Evolutionary conservation across 2,329 filamentous ascomycete genomes (phyloP), one percentile per base, ranked within the genome.

Genomic region (Nemania sp.): DNA sequence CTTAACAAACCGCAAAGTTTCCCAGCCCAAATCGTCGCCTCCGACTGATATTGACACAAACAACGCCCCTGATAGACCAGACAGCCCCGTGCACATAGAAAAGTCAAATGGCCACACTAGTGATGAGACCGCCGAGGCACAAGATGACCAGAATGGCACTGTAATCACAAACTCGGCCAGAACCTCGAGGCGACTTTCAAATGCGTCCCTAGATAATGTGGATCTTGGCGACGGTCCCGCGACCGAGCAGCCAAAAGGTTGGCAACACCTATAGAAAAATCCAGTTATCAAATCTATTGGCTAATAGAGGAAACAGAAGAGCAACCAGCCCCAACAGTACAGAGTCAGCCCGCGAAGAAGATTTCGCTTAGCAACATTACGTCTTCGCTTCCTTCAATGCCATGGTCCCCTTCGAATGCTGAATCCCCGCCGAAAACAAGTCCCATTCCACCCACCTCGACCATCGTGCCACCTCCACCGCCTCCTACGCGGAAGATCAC

Each of bases 321-420:
- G 52, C 74, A 67, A 51, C 56, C 69, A 74, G 80, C 64, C 55
- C 76, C 66, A 13, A 45, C 63, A 24, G 38, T 41, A 73, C 78
- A 78, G 57, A 82, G 82, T 59, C 77, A 78, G 53, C 77, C 85
- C 20, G 84, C 85, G 59, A 89, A 87, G 77, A 86, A 87, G 57
- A 81, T 90, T 56, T 90, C 89, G 51, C 84, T 89, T 43, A 89
- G 90, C 79, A 93, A 92, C 72, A 87, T 96, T 61, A 90, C 92
- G 45, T 90, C 88, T 63, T 89, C 87, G 53, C 85, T 96, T 58
- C 91, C 92, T 41, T 86, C 92, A 35, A 88, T 93, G 80, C 89
- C 90, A 67, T 93, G 91, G 90, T 89, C 88, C 20, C 87, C 90
- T 45, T 82, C 88, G 7, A 83, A 87, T 62, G 81, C 82, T 67